These are phyloP conservation scores for Candida anutae DNA, from an alignment of 1,139 yeast species.

Conservation along the genomic window DNA sequence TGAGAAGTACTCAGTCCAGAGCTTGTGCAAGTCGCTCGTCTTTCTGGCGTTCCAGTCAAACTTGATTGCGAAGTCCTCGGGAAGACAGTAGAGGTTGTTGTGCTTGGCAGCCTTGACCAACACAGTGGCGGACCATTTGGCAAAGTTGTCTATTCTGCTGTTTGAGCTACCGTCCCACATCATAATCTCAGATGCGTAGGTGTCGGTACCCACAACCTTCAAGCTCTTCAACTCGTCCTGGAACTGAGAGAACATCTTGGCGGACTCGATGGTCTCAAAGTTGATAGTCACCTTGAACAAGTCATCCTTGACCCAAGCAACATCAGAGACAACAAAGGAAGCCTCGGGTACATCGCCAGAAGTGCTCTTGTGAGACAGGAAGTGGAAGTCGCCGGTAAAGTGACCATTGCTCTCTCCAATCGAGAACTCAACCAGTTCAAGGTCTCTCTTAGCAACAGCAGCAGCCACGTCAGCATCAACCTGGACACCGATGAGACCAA, in stretches of 20 bases:
- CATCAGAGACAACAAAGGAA: constrained; percentile 19
- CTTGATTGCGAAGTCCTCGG: constrained; percentile 20
- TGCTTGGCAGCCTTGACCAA: constrained; percentile 17
- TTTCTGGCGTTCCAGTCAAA: constrained; percentile 13
- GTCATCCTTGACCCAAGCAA: constrained; percentile 16
- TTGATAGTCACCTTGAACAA: constrained; percentile 22
- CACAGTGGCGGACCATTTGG: constrained; percentile 13
- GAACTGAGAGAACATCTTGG: too few species aligned
- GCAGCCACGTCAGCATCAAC: too few species aligned
- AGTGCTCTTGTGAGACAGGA: too few species aligned
- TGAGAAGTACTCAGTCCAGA: constrained; percentile 13
- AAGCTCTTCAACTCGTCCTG: constrained; percentile 7
- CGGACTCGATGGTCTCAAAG: constrained; percentile 8
- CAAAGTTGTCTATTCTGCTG: constrained; percentile 16
- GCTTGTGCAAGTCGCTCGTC: too few species aligned
- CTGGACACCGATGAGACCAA: too few species aligned
- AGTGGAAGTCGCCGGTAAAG: too few species aligned
- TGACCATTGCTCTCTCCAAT: not conserved
- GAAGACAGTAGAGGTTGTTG: constrained; percentile 23
- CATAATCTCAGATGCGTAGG: constrained; percentile 9
- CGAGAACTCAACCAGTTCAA: constrained; percentile 13
- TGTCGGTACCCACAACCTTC: constrained; percentile 4
- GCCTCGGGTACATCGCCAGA: too few species aligned
- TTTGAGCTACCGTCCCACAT: constrained; percentile 12
- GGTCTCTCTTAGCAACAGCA: too few species aligned